These are phyloP conservation scores for Ogataea paraovalis DNA, from an alignment of 805 yeast species.

Conservation along the genomic window DNA sequence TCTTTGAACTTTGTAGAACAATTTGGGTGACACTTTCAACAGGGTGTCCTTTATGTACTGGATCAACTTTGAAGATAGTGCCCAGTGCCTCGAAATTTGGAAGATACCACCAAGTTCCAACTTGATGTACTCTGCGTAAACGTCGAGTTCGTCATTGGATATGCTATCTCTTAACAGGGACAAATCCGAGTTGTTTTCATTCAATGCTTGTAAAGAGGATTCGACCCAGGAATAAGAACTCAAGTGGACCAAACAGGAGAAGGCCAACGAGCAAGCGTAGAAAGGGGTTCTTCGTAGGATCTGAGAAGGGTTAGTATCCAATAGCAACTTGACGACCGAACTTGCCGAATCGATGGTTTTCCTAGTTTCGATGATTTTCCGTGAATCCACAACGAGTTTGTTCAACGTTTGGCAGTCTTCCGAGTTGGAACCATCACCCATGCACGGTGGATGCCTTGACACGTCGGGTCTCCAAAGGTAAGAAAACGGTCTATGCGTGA, in stretches of 20 bases:
- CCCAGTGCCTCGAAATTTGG: conserved; percentile 50
- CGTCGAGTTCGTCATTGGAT: conserved; percentile 36
- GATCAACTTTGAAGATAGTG: conserved; percentile 42
- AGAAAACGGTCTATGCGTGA: conserved; percentile 51
- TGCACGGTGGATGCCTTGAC: conserved; percentile 38
- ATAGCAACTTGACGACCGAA: conserved; percentile 40
- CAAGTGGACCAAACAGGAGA: conserved; percentile 47
- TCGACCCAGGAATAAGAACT: conserved; percentile 53
- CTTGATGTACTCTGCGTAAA: conserved; percentile 45
- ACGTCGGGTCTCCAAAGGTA: conserved; percentile 48
- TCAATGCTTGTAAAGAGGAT: conserved; percentile 25
- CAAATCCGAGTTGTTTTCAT: conserved; percentile 9
- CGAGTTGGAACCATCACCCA: conserved; percentile 24
- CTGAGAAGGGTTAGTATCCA: conserved; percentile 44
- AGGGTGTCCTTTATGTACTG: conserved; percentile 45
- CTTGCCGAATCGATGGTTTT: conserved; percentile 54
- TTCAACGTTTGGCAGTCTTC: conserved; percentile 30
- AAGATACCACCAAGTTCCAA: conserved; percentile 45
- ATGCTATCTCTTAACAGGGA: conserved; percentile 23
- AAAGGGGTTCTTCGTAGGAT: conserved; percentile 46
- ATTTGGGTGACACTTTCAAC: conserved; percentile 38
- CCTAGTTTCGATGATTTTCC: conserved; percentile 48
- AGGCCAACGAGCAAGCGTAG: conserved; percentile 50
- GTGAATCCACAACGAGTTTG: conserved; percentile 36
- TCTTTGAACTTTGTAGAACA: conserved; percentile 35